Evolutionary conservation across 2,329 filamentous ascomycete species (phyloP).

Genomic region (Claviceps purpurea): DNA sequence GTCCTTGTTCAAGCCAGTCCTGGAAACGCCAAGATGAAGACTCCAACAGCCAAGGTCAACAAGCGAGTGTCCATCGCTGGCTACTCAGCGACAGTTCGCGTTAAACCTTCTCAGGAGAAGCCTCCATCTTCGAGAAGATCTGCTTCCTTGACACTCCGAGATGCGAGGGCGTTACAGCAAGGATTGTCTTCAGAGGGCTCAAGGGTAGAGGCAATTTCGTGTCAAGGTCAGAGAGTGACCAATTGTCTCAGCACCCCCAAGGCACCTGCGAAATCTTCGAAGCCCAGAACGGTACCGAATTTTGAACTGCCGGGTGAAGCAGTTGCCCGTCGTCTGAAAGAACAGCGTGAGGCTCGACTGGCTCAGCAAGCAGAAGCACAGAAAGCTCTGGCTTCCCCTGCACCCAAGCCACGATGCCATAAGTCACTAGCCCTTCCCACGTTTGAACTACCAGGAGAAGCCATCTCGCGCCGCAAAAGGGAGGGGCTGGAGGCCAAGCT

Average conservation of each 20-base stretch:
- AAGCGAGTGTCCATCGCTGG: constrained; percentile 19
- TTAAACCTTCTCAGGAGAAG: constrained; percentile 25
- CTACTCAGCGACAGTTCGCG: constrained; percentile 26
- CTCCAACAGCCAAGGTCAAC: constrained; percentile 1
- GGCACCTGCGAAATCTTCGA: constrained; percentile 36
- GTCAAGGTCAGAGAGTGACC: constrained; percentile 10
- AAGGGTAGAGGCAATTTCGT: constrained; percentile 7
- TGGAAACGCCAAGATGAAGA: constrained; percentile 8
- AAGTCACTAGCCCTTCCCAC: constrained; percentile 39
- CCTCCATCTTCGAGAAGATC: constrained; percentile 28
- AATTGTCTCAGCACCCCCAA: constrained; percentile 21
- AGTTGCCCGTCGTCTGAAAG: constrained; percentile 42
- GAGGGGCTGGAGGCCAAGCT: constrained; percentile 43
- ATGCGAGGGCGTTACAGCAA: constrained; percentile 12
- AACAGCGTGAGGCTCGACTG: constrained; percentile 43
- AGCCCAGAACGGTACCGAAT: constrained; percentile 37
- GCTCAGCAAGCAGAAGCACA: constrained; percentile 22
- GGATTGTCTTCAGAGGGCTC: constrained; percentile 4
- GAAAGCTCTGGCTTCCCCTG: constrained; percentile 20
- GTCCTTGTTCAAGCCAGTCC: not conserved
- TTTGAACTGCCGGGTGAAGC: constrained; percentile 53
- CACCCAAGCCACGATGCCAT: constrained; percentile 33
- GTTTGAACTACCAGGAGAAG: constrained; percentile 52
- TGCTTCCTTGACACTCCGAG: constrained; percentile 25
- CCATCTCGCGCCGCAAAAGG: constrained; percentile 40